phyloP scores from a whole-genome alignment of 2,329 filamentous ascomycete species.

The Sordariomycetes sp. region DNA sequence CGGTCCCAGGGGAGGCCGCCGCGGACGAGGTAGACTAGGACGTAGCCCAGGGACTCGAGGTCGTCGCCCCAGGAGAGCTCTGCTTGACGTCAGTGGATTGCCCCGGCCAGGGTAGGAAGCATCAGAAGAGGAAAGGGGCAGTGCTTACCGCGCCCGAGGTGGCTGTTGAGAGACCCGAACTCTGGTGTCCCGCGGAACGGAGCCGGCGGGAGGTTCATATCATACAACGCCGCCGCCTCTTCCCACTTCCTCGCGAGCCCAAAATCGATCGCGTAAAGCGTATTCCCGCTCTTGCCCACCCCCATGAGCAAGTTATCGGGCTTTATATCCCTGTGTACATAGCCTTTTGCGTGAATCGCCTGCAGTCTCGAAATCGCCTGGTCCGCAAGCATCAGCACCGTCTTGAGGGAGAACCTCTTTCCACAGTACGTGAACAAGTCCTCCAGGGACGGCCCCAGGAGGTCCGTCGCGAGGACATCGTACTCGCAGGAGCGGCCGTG shows the following conservation, averaged over 20 bases:
- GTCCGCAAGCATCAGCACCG: constrained; percentile 4
- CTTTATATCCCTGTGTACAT: constrained; percentile 11
- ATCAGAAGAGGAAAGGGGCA: neutral
- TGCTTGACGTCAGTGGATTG: neutral
- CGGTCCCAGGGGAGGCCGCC: constrained; percentile 7
- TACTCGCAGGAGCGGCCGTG: constrained; percentile 10
- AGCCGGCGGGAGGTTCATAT: neutral
- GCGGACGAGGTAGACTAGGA: constrained; percentile 5
- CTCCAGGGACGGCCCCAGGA: constrained; percentile 50
- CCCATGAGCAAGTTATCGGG: constrained; percentile 13
- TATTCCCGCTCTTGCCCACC: constrained; percentile 4
- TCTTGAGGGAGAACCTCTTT: constrained; percentile 11
- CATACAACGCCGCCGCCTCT: neutral
- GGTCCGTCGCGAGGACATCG: constrained; percentile 11
- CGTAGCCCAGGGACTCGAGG: constrained; percentile 7
- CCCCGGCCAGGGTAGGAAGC: neutral
- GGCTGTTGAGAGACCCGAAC: neutral
- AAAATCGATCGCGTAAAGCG: constrained; percentile 1
- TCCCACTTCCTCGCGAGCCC: neutral
- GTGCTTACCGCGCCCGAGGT: neutral
- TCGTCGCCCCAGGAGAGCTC: constrained; percentile 7
- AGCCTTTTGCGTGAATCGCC: constrained; percentile 8
- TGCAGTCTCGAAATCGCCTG: constrained; percentile 9
- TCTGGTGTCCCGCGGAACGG: neutral
- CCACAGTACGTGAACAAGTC: constrained; percentile 34